phyloP scores from a whole-genome alignment of 2,329 filamentous ascomycete genomes.

The Acephala macrosclerotiorum region DNA sequence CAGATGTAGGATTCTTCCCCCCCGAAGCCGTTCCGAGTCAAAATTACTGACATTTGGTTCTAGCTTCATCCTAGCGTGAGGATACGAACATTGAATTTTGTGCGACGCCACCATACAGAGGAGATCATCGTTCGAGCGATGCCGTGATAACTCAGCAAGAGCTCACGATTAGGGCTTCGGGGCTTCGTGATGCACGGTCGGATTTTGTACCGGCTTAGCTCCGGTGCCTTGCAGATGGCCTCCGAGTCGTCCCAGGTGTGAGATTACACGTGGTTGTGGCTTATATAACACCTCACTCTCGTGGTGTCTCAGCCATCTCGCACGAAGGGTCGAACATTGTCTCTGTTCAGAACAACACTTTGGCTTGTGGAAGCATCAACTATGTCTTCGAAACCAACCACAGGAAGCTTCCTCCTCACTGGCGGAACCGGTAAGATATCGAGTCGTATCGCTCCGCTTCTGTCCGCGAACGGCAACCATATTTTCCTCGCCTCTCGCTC shows the following conservation, averaged over 20 bases:
- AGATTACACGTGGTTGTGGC: background rate
- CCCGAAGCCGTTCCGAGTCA: background rate
- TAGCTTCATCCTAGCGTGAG: conserved; percentile 38
- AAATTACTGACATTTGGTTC: background rate
- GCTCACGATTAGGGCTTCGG: conserved; percentile 2
- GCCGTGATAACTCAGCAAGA: background rate
- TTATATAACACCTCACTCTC: background rate
- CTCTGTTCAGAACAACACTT: background rate
- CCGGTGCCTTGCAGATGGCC: background rate
- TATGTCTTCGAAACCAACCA: conserved; percentile 9
- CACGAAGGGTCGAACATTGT: no score
- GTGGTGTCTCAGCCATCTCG: background rate
- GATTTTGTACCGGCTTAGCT: background rate
- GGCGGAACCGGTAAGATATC: conserved; percentile 56
- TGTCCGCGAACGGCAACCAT: conserved; percentile 42
- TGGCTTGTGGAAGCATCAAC: background rate
- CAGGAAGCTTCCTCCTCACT: conserved; percentile 47
- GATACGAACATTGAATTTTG: background rate
- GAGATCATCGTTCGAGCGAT: background rate
- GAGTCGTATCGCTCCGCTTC: conserved; percentile 47
- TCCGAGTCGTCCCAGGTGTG: background rate
- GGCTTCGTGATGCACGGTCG: no score
- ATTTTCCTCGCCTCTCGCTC: conserved; percentile 51
- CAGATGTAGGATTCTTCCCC: conserved; percentile 36
- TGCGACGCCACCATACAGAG: background rate